phyloP scores from a whole-genome alignment of 495 filamentous ascomycete genomes.

The Daldinia caldariorum region DNA sequence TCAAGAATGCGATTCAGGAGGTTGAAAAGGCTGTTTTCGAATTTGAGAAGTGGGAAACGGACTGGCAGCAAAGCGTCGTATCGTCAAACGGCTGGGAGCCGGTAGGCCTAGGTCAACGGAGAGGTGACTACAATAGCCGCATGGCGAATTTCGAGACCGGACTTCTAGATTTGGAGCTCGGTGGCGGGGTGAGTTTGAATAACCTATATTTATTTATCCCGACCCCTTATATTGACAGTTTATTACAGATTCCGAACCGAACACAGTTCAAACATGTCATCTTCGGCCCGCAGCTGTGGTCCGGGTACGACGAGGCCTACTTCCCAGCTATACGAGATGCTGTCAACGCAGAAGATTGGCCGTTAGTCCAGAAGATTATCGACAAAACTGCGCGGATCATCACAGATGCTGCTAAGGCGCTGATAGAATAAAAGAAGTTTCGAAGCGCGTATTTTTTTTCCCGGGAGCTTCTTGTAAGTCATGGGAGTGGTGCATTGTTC shows the following conservation, averaged over 20 bases:
- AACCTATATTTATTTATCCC: neutral
- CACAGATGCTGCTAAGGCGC: constrained; percentile 67
- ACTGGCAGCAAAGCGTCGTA: constrained; percentile 74
- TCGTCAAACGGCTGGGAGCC: constrained; percentile 75
- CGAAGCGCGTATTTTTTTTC: neutral
- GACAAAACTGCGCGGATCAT: constrained; percentile 77
- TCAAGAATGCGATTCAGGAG: constrained; percentile 68
- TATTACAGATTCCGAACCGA: constrained; percentile 77
- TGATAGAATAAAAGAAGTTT: constrained; percentile 46
- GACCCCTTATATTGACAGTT: constrained; percentile 11
- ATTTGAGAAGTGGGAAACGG: constrained; percentile 77
- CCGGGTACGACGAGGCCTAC: constrained; percentile 74
- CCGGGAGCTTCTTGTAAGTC: constrained; percentile 6
- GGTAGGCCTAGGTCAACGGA: constrained; percentile 67
- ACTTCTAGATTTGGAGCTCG: constrained; percentile 75
- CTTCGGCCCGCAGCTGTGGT: constrained; percentile 84
- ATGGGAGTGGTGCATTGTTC: constrained; percentile 36
- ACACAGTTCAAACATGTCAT: constrained; percentile 95
- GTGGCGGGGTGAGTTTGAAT: constrained; percentile 71
- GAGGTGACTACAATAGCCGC: constrained; percentile 73
- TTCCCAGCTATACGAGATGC: constrained; percentile 91
- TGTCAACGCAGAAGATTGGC: constrained; percentile 76
- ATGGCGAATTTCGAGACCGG: constrained; percentile 85
- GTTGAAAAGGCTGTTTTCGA: constrained; percentile 66
- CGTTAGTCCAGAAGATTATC: constrained; percentile 72